Base-by-base conservation (phyloP, 192 early-diverging fungal genomes). In the Phycomyces nitens region DNA sequence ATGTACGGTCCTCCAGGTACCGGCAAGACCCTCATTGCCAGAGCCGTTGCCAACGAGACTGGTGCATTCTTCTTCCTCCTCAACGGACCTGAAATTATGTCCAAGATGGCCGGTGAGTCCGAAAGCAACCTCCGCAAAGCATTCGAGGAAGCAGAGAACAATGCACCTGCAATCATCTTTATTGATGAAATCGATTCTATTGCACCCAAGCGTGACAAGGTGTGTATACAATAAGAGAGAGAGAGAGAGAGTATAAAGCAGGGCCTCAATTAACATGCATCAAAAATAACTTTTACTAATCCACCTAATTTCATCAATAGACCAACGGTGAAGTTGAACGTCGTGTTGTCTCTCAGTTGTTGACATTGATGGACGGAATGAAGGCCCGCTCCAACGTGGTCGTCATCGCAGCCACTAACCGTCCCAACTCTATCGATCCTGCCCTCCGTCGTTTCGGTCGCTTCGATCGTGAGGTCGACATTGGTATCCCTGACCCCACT, bases 71-170 rank as follows among this genome's bases (percentile, higher is more conserved):
- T 99, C 86, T 98, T 99, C 81, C 76, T 96, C 53, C 98, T 99
- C 80, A 98, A 98, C 72, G 97, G 96, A 41, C 97, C 97, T 55
- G 96, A 98, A 73, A 98, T 99, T 73, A 98, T 99, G 96, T 96
- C 93, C 68, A 98, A 98, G 82, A 99, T 99, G 97, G 95, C 97
- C 40, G 97, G 97, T 70, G 97, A 99, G 76, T 93, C 90, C 63
- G 97, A 99, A 82, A 89, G 86, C 56, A 99, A 99, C 73, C 70
- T 99, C 69, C 88, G 97, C 60, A 98, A 99, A 80, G 95, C 94
- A 9, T 99, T 99, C 63, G 96, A 98, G 68, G 97, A 99, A 74
- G 97, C 97, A 18, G 94, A 96, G 77, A 96, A 94, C 77, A 98
- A 99, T 77, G 86, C 87, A 65, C 97, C 97, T 7, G 86, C 96